These are phyloP conservation scores for Tribonema minus DNA, from an alignment of 108 stramenopile genomes.

Conservation along the genomic window DNA sequence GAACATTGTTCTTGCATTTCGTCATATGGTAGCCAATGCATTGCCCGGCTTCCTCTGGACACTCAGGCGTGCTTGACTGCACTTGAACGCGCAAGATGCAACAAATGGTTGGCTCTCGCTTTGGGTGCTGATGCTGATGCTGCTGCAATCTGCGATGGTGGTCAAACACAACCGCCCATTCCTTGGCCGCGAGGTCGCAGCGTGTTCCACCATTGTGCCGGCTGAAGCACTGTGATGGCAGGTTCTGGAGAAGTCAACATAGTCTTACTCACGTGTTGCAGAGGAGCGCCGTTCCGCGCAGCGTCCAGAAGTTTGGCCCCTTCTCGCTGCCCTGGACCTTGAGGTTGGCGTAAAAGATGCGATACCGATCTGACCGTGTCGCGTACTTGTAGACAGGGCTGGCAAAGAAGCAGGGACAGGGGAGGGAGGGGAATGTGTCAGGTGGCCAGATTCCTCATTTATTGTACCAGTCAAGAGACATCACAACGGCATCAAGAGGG, in stretches of 20 bases:
- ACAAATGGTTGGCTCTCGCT: background rate
- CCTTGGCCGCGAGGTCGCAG: background rate
- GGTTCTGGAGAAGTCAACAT: too few species aligned
- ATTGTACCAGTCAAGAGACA: too few species aligned
- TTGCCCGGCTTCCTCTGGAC: too few species aligned
- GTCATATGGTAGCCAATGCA: too few species aligned
- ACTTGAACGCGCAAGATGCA: too few species aligned
- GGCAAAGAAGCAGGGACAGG: too few species aligned
- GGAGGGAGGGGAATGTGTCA: too few species aligned
- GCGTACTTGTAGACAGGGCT: constrained; percentile 82
- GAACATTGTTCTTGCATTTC: too few species aligned
- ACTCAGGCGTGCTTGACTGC: too few species aligned
- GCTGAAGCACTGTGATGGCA: background rate
- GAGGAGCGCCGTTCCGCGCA: constrained; percentile 69
- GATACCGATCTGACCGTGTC: constrained; percentile 68
- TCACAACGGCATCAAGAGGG: too few species aligned
- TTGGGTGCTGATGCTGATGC: too few species aligned
- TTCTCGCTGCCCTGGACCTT: constrained; percentile 59
- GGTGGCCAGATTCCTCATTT: too few species aligned
- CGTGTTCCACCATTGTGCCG: background rate
- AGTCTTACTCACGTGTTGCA: constrained; percentile 59
- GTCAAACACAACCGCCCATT: background rate
- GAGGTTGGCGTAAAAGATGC: constrained; percentile 70
- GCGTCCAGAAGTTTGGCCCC: constrained; percentile 67
- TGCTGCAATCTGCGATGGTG: background rate